Base-by-base conservation (phyloP, 805 yeast species). In the Metschnikowia rubicola region DNA sequence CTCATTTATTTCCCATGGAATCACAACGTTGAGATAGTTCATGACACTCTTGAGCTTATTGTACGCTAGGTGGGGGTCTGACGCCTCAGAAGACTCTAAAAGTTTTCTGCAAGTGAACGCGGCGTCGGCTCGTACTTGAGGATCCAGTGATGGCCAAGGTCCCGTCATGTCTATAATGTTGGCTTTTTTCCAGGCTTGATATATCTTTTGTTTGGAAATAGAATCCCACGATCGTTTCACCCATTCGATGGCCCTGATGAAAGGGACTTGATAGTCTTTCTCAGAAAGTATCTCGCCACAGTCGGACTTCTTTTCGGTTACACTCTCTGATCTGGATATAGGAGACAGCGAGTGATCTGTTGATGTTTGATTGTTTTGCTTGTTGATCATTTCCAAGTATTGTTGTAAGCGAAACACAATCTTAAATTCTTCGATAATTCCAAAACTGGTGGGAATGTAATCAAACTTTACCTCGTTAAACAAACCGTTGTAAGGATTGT, bases 361-460 rank as follows among this genome's bases (percentile, higher is more conserved):
- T 3, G 41, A 37, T 15, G 36, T 40, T 26, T 44, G 42, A 32
- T 41, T 41, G 36, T 46, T 54, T 38, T 56, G 59, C 38, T 51
- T 50, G 44, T 63, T 64, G 13, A 72, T 71, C 74, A 70, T 70
- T 43, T 69, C 74, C 52, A 66, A 64, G 51, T 81, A 83, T 52
- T 83, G 87, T 49, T 77, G 81, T 7, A 78, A 66, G 46, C 88
- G 71, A 54, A 77, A 83, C 39, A 78, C 64, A 11, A 80, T 70
- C 56, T 80, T 80, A 58, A 83, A 79, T 55, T 83, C 87, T 48
- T 79, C 80, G 35, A 78, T 70, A 4, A 82, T 78, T 3, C 88
- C 88, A 74, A 82, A 80, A 49, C 74, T 78, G 71, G 81, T 80
- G 8, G 87, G 87, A 31, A 80, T 60, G 56, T 78, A 80, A 54